Percentiles rank a stretch among this genome's conserved stretches.
Conservation (phyloP, 495 filamentous ascomycete genomes). For the Penicillium psychrofluorescens region DNA sequence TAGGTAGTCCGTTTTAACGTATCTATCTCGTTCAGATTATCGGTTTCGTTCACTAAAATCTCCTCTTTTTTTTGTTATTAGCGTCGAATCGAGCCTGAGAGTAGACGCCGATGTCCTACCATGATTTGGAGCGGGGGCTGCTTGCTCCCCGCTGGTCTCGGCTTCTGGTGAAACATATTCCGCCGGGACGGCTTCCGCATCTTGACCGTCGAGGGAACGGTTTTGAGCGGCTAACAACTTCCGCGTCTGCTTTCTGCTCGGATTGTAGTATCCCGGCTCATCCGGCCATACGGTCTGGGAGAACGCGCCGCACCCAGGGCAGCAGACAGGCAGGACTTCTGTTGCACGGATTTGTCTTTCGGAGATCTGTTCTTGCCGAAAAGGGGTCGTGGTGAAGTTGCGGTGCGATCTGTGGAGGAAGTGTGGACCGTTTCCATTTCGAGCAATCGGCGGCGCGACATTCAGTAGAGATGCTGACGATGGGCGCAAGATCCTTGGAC, state of each 20-base stretch:
- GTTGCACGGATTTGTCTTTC: neutral
- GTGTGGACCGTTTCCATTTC: neutral
- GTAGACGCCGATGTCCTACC: conserved; percentile 3
- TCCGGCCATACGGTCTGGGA: conserved; percentile 62
- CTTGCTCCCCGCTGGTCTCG: conserved; percentile 3
- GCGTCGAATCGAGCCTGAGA: neutral
- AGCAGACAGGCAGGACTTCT: conserved; percentile 38
- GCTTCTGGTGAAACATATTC: conserved; percentile 14
- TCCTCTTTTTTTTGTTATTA: conserved; percentile 13
- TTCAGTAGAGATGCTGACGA: neutral
- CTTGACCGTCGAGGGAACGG: conserved; percentile 31
- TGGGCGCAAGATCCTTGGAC: neutral
- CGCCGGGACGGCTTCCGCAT: neutral
- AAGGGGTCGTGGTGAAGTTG: conserved; percentile 12
- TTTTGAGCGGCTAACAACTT: conserved; percentile 30
- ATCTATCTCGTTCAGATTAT: conserved; percentile 32
- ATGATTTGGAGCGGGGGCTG: conserved; percentile 13
- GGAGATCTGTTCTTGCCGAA: neutral
- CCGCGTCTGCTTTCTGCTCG: conserved; percentile 40
- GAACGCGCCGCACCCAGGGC: conserved; percentile 84
- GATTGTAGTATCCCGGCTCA: conserved; percentile 70
- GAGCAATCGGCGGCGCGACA: too few relatives aligned
- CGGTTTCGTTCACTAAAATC: conserved; percentile 1
- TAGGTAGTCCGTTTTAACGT: conserved; percentile 12
- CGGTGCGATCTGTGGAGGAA: conserved; percentile 7